Conservation (phyloP, 768 basidiomycete genomes). For the Lactifluus hygrophoroides region DNA sequence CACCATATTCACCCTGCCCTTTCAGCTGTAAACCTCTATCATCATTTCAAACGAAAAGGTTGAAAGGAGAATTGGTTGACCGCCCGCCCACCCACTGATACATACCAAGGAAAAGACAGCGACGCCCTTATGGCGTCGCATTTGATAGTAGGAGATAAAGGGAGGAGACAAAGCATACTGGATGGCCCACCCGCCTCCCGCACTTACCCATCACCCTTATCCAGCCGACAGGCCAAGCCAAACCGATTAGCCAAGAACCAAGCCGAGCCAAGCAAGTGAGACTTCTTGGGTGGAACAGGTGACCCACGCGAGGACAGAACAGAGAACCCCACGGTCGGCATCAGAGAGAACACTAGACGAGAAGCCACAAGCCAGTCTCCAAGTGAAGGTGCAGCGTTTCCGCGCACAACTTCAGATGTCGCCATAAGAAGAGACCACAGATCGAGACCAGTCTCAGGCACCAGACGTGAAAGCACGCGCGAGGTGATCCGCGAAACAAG, state of each 20-base stretch:
- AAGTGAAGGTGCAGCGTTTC: constrained; percentile 13
- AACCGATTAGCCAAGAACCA: no score
- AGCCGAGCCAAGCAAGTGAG: neutral
- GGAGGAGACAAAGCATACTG: neutral
- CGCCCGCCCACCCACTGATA: constrained; percentile 15
- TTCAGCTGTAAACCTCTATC: no score
- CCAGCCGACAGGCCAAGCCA: neutral
- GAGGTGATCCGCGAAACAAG: neutral
- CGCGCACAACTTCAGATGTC: constrained; percentile 7
- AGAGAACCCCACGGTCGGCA: neutral
- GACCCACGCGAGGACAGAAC: neutral
- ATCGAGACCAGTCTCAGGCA: neutral
- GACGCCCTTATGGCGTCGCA: neutral
- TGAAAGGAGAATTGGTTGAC: neutral
- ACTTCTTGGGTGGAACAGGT: neutral
- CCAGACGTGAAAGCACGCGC: neutral
- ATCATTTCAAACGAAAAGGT: neutral
- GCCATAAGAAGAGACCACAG: neutral
- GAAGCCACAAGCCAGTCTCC: neutral
- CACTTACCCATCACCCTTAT: constrained; percentile 13
- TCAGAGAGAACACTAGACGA: neutral
- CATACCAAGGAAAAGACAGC: neutral
- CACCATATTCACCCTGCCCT: no score
- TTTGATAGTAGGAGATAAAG: neutral
- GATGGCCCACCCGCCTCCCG: constrained; percentile 12